These are phyloP conservation scores for Coniosporium apollinis DNA, from an alignment of 495 filamentous ascomycete species.

Conservation along the genomic window DNA sequence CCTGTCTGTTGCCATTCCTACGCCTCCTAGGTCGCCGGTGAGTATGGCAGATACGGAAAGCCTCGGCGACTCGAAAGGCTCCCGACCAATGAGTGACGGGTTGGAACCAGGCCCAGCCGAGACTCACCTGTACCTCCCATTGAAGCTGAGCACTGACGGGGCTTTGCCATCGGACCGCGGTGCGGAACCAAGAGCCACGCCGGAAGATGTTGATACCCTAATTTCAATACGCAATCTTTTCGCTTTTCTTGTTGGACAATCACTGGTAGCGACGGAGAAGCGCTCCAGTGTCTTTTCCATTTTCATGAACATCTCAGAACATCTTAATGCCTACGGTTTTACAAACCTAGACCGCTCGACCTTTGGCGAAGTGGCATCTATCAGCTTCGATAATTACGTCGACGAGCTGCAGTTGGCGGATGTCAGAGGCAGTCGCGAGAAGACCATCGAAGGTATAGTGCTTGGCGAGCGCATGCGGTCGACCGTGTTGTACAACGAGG, in stretches of 20 bases:
- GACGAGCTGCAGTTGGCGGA: slow-evolving; percentile 63
- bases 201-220: slow-evolving; percentile 48
- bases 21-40: slow-evolving; percentile 20
- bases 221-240: slow-evolving; percentile 78
- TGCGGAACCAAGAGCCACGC: slow-evolving; percentile 23
- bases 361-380: slow-evolving; percentile 62
- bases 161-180: slow-evolving; percentile 20
- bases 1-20: slow-evolving; percentile 7
- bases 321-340: slow-evolving; percentile 61
- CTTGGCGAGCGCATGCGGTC: slow-evolving; percentile 75
- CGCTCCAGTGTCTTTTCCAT: slow-evolving; percentile 55
- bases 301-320: slow-evolving; percentile 49
- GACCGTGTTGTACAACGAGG: slow-evolving; percentile 70
- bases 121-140: slow-evolving; percentile 54
- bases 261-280: slow-evolving; percentile 57
- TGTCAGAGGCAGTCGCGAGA: slow-evolving; percentile 66
- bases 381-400: slow-evolving; percentile 59
- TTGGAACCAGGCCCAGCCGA: slow-evolving; percentile 25
- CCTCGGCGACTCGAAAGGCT: slow-evolving; percentile 17
- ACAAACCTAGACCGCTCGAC: slow-evolving; percentile 65
- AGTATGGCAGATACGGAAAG: slow-evolving; percentile 7
- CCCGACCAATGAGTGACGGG: slow-evolving; percentile 19
- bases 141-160: slow-evolving; percentile 17
- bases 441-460: slow-evolving; percentile 78
- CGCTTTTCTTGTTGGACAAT: slow-evolving; percentile 67